Evolutionary conservation across 1,139 yeast species (phyloP), one percentile per base, ranked within the genome.

Genomic region (Fermentozyma sake): DNA sequence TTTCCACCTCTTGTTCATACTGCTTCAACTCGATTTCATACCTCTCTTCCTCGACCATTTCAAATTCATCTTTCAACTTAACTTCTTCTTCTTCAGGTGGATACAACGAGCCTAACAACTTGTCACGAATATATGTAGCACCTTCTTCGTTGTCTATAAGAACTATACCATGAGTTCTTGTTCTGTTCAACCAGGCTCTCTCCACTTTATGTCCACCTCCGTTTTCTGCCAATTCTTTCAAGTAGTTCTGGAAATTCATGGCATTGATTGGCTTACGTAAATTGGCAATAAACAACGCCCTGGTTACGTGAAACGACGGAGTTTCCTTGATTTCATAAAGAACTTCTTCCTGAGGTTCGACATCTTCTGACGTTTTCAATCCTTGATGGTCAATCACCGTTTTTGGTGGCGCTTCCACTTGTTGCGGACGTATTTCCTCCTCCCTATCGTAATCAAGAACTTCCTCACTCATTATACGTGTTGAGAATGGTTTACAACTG

Each of bases 201-300:
- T 66, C 72, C 18, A 67, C 49, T 2, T 32, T 31, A 18, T 45
- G 44, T 2, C 42, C 45, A 3, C 55, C 53, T 4, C 55, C 58
- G 14, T 42, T 39, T 3, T 24, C 27, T 4, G 53, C 55, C 37
- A 58, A 47, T 9, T 43, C 44, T 26, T 52, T 52, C 33, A 68
- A 41, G 32, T 55, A 38, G 17, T 47, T 47, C 39, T 65, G 70
- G 35, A 68, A 61, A 30, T 50, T 52, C 18, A 46, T 45, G 14
- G 66, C 63, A 37, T 61, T 58, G 28, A 65, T 42, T 7, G 68
- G 66, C 8, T 55, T 44, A 9, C 66, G 52, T 30, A 67, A 50
- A 37, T 67, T 68, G 11, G 67, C 73, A 15, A 67, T 53, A 32
- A 66, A 58, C 18, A 68, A 39, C 0, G 72, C 72, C 24, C 72